Base-by-base conservation (phyloP, 805 yeast genomes). In the Nakazawaea molendinolei region DNA sequence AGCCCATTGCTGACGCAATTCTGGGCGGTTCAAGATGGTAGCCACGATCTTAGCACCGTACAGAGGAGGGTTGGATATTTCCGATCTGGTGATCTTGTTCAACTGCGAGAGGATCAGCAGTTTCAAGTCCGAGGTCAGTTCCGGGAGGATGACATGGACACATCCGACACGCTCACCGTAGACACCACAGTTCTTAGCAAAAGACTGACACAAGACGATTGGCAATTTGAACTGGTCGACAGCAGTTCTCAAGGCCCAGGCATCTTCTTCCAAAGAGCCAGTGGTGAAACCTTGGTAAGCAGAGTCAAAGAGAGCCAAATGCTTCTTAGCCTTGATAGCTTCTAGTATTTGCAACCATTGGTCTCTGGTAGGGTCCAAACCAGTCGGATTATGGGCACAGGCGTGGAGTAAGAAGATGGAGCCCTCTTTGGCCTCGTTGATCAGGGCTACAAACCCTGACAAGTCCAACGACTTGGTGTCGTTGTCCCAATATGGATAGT, bases 111-210 rank as follows among this genome's bases (percentile, higher is more conserved):
- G 58, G 42, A 89, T 67, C 15, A 89, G 86, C 15, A 51, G 55
- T 44, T 69, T 68, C 39, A 76, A 67, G 3, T 55, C 52, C 1
- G 59, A 49, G 17, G 61, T 51, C n/a, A 4, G 5, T 24, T 60
- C 60, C 23, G 76, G 72, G 18, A 79, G 56, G 8, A 86, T 74
- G 17, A 89, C 56, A 54, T 89, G 96, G 58, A 90, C 73, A 18
- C 92, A 94, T 44, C 98, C 98, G 23, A 82, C 86, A 67, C 98
- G 82, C 69, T 90, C 97, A 59, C 97, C 97, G 56, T 90, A 90
- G 77, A 90, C 80, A 46, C 97, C 97, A 53, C 84, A 84, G 63
- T 92, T 90, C 61, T 90, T 90, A 39, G 97, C 95, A 61, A 90
- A 90, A 8, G 96, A 87, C 69, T 90, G 98, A 62, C 95, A 87